Percentiles rank a stretch among this genome's conserved stretches.
Conservation (phyloP, 2,329 filamentous ascomycete genomes). For the Fusarium marasasianum region DNA sequence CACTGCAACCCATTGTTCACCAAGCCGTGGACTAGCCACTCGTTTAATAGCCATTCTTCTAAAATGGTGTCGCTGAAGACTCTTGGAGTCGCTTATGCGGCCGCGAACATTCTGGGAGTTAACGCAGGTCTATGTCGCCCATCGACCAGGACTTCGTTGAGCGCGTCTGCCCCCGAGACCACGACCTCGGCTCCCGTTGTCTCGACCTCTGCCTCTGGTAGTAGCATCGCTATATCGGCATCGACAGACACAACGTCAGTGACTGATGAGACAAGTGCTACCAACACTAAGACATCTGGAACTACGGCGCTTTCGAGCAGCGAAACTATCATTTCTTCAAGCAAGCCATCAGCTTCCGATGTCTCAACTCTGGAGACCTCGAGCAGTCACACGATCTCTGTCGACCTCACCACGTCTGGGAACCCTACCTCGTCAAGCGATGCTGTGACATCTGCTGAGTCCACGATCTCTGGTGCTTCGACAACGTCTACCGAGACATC, state of each 20-base stretch:
- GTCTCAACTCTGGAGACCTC: not conserved
- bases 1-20: not conserved
- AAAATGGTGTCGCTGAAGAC: constrained; percentile 8
- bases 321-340: not conserved
- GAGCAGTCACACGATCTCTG: not conserved
- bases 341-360: not conserved
- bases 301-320: not conserved
- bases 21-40: not conserved
- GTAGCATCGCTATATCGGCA: not conserved
- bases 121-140: constrained; percentile 1
- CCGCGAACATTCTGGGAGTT: not conserved
- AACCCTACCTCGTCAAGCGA: not conserved
- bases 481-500: not conserved
- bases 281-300: not conserved
- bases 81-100: not conserved
- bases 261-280: not conserved
- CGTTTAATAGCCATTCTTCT: not conserved
- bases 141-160: not conserved
- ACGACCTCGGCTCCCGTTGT: not conserved
- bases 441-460: not conserved
- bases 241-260: accelerated
- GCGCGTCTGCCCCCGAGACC: not conserved
- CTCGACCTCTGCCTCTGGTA: not conserved
- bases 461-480: not conserved
- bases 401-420: not conserved